phyloP scores from a whole-genome alignment of 495 filamentous ascomycete species.

The Aspergillus diversus region DNA sequence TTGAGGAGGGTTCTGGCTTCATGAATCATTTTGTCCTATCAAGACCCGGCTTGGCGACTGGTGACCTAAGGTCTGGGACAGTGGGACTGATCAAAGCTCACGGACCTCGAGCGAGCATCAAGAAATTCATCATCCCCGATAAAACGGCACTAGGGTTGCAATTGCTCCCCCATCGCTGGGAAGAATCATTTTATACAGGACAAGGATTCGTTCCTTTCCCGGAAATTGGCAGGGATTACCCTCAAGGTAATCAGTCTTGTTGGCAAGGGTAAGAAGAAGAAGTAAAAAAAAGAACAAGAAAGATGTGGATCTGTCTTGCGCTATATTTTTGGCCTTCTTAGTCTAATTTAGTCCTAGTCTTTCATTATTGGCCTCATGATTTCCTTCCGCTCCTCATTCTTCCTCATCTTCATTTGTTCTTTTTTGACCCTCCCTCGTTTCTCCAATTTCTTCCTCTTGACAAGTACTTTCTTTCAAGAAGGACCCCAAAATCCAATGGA shows the following conservation, averaged over 20 bases:
- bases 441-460: not conserved
- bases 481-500: too few species aligned
- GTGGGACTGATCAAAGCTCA: not conserved
- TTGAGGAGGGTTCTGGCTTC: not conserved
- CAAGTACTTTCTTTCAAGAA: too few species aligned
- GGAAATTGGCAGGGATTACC: conserved; percentile 16
- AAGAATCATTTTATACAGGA: conserved; percentile 3
- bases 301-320: not conserved
- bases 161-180: not conserved
- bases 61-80: not conserved
- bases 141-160: not conserved
- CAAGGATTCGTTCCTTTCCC: conserved; percentile 13
- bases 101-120: not conserved
- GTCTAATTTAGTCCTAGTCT: not conserved
- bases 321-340: not conserved
- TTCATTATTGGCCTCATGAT: not conserved
- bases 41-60: not conserved
- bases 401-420: not conserved
- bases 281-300: not conserved
- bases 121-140: not conserved
- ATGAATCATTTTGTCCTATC: conserved; percentile 1
- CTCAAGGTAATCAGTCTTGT: not conserved
- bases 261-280: not conserved
- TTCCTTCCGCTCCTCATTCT: not conserved
- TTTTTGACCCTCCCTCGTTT: not conserved